These are phyloP conservation scores for Aspergillus pseudoterreus DNA, from an alignment of 2,329 filamentous ascomycete species.

Conservation along the genomic window DNA sequence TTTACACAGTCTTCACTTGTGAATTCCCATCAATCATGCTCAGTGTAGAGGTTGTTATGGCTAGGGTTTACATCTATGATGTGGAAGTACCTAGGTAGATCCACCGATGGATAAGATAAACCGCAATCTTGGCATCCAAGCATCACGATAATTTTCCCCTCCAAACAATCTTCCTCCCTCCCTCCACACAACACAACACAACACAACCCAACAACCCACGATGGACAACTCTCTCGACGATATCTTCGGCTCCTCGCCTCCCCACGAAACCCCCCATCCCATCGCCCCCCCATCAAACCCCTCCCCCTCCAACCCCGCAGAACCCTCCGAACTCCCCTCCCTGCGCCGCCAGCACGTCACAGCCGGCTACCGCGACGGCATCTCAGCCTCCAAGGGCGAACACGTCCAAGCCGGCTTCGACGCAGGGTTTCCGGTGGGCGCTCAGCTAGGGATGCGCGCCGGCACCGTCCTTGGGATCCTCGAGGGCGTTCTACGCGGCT, in stretches of 20 bases:
- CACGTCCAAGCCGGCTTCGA: constrained; percentile 88
- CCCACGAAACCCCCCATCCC: constrained; percentile 5
- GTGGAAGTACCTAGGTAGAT: no score
- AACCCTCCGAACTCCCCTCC: constrained; percentile 67
- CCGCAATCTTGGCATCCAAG: no score
- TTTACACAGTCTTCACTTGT: no score
- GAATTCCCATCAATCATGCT: no score
- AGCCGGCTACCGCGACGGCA: constrained; percentile 85
- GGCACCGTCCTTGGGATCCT: constrained; percentile 74
- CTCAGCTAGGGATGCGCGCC: constrained; percentile 68
- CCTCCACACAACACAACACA: neutral
- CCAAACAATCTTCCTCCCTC: neutral
- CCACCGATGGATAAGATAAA: no score
- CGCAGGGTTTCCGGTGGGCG: constrained; percentile 81
- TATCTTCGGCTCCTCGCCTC: constrained; percentile 41
- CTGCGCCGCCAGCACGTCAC: constrained; percentile 75
- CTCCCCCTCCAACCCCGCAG: constrained; percentile 7
- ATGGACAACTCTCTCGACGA: constrained; percentile 33
- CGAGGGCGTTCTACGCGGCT: constrained; percentile 59
- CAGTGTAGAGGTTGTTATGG: no score
- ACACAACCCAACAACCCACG: neutral
- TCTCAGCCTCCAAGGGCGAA: constrained; percentile 68
- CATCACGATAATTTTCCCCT: no score
- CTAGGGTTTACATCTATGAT: no score
- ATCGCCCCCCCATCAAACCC: neutral